phyloP scores from a whole-genome alignment of 176 grass and related monocot species.

The Lolium multiflorum region DNA sequence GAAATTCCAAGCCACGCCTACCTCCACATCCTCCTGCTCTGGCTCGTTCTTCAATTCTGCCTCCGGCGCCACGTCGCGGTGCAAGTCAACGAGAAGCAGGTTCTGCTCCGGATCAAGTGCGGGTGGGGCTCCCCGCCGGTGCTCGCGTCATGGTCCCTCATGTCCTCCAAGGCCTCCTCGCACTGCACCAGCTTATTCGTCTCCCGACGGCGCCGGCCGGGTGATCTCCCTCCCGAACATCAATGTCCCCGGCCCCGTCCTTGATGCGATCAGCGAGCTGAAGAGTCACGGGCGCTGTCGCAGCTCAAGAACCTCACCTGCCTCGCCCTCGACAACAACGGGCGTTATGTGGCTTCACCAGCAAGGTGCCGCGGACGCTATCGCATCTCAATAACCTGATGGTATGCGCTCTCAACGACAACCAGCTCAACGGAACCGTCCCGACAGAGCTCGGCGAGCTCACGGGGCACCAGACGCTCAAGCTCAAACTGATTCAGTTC shows the following conservation, averaged over 20 bases:
- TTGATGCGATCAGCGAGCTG: slow-evolving; percentile 59
- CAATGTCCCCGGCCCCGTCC: slow-evolving; percentile 46
- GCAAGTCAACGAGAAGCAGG: slow-evolving; percentile 33
- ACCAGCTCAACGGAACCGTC: slow-evolving; percentile 42
- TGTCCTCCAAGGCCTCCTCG: not conserved
- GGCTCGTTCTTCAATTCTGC: slow-evolving; percentile 6
- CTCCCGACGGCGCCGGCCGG: not conserved
- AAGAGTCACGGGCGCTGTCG: slow-evolving; percentile 34
- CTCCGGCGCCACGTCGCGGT: slow-evolving; percentile 29
- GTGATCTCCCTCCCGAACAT: slow-evolving; percentile 48
- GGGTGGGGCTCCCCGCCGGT: slow-evolving; percentile 43
- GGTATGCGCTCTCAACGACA: slow-evolving; percentile 43
- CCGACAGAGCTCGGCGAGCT: too few relatives aligned
- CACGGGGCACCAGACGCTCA: not conserved
- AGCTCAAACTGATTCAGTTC: too few relatives aligned
- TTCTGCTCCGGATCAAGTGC: slow-evolving; percentile 43
- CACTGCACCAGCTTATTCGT: slow-evolving; percentile 45
- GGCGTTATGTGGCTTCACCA: slow-evolving; percentile 33
- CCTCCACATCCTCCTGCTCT: not conserved
- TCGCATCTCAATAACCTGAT: slow-evolving; percentile 15
- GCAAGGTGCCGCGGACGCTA: slow-evolving; percentile 19
- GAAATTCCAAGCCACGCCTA: slow-evolving; percentile 13
- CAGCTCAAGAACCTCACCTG: not conserved
- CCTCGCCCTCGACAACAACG: slow-evolving; percentile 40
- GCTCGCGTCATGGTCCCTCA: slow-evolving; percentile 46